Evolutionary conservation across 208 protist species (phyloP), one percentile per base, ranked within the genome.

Genomic region (Leishmania martiniquensis): DNA sequence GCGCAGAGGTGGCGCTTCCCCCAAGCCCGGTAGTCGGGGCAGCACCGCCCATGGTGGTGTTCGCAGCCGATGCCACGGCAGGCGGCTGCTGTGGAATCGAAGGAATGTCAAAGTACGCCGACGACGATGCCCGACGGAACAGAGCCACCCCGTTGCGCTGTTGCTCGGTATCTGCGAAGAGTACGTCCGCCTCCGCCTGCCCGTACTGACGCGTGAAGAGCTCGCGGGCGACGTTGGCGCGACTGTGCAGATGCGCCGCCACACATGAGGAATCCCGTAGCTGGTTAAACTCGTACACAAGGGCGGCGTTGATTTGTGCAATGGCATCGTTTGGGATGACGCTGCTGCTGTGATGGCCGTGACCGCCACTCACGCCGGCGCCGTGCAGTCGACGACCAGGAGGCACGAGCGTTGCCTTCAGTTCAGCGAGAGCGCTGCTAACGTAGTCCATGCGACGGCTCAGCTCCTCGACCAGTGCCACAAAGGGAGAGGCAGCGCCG

Each of bases 191-290:
- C 70, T 96, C 92, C 22, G 77, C 85, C 39, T 89, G 72, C 57
- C 92, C 90, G 81, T 93, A 96, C 37, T 86, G 83, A 2, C 89
- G 87, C 25, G 85, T 85, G 77, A 96, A 94, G 60, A 89, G 76
- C 71, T 89, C 82, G 59, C 92, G 85, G 2, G 87, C 88, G 15
- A 65, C 76, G 68, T 91, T 79, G 51, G 82, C 82, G 67, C 89
- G 88, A 12, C 78, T 76, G 76, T 96, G 90, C 57, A 93, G 83
- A 45, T 87, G 82, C 49, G 85, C 83, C 12, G 87, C 84, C 78
- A 89, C 86, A 65, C 81, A 82, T 13, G 90, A 89, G 44, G 91
- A 80, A 74, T 88, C 83, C 49, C 87, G 76, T 65, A 96, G 83
- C 39, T 86, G 82, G 45, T 77, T 88, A 69, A 96, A 74, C 81